phyloP scores from a whole-genome alignment of 495 filamentous ascomycete genomes.

The Neurospora sp. region DNA sequence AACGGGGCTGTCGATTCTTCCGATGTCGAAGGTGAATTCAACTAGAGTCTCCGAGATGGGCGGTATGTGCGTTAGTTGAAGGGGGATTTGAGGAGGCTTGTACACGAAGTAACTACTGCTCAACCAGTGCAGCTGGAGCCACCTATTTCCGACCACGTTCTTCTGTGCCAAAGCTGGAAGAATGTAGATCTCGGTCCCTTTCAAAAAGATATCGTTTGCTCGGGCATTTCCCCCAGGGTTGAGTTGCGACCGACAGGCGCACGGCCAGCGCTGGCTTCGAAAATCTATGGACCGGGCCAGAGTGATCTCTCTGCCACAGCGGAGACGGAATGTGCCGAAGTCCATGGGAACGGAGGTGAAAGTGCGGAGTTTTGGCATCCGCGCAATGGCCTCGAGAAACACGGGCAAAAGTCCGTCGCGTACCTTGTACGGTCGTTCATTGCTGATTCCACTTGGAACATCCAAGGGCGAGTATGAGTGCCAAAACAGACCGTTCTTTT shows the following conservation, averaged over 20 bases:
- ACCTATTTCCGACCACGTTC: neutral
- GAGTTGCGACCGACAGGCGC: neutral
- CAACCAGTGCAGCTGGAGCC: neutral
- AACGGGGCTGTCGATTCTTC: neutral
- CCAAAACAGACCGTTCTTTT: neutral
- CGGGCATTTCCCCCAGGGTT: neutral
- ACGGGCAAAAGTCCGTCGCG: neutral
- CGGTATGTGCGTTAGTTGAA: neutral
- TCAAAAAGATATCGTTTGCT: neutral
- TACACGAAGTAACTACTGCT: neutral
- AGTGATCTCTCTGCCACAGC: neutral
- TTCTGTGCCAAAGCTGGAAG: neutral
- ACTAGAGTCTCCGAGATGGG: neutral
- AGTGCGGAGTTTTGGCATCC: neutral
- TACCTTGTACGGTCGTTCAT: neutral
- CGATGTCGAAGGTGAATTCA: neutral
- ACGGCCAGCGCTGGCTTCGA: neutral
- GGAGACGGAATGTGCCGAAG: no score
- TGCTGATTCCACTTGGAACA: neutral
- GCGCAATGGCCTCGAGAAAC: neutral
- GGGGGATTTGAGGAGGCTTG: neutral
- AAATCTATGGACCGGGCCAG: neutral
- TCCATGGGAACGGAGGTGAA: neutral
- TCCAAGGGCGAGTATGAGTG: neutral
- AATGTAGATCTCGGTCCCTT: neutral